Evolutionary conservation across 805 yeast species (phyloP), one percentile per base, ranked within the genome.

Genomic region (Grigorovia transvaalensis): DNA sequence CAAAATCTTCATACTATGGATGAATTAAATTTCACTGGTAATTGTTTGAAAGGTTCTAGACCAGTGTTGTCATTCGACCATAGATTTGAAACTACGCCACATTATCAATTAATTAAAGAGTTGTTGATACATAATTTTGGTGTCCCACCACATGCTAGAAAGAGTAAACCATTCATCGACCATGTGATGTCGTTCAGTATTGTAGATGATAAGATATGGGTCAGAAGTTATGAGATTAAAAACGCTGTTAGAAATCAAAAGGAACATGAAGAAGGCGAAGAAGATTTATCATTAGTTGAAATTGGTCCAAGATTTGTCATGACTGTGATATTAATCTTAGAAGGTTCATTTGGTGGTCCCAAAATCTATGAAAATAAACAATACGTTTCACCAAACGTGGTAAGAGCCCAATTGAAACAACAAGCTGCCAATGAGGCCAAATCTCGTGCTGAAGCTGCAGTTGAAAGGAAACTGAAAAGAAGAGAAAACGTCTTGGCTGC

Each of bases 321-420:
- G 74, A 91, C 98, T 2, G 82, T 85, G 56, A 90, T 93, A 59
- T 83, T 95, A 54, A 81, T 93, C 50, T 76, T 91, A 57, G 98
- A 93, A 73, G 99, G 99, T 48, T 88, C 97, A 1, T 93, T 93
- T 62, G 91, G 96, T 52, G 99, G 99, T 19, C 96, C 98, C 57
- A 88, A 90, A 77, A 89, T 93, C 58, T 93, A 88, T 71, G 98
- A 93, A 65, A 93, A 93, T 74, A 90, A 88, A 74, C 93, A 91
- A 71, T 93, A 87, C 70, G 96, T 93, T 47, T 87, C 96, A 54
- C 99, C 99, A 57, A 93, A 93, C 75, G 81, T 86, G 54, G 91
- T 85, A 43, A 85, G 99, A 74, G 88, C 99, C 12, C 96, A 90
- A 74, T 55, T 77, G 57, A 86, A 81, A 67, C 85, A 83, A 60